Conservation (phyloP, 2,329 filamentous ascomycete species). For the Epichloe aotearoae region DNA sequence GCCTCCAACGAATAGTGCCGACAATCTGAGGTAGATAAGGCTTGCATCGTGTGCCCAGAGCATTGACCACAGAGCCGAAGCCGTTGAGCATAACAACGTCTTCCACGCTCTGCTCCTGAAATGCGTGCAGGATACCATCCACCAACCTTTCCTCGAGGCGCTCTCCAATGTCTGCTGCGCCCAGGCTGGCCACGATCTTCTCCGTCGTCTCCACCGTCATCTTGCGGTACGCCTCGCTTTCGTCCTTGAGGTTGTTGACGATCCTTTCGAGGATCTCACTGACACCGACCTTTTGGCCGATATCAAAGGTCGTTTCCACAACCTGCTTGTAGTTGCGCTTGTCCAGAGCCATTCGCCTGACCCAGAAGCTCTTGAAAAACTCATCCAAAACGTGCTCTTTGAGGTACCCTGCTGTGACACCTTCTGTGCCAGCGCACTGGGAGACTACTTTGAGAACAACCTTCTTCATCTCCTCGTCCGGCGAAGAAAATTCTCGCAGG, state of each 20-base stretch:
- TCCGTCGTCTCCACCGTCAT: conserved; percentile 98
- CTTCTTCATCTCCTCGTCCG: conserved; percentile 99
- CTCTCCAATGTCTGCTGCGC: conserved; percentile 87
- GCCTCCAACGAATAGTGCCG: conserved; percentile 85
- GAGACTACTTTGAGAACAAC: conserved; percentile 95
- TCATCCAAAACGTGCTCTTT: conserved; percentile 92
- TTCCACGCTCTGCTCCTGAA: conserved; percentile 96
- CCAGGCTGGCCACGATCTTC: conserved; percentile 86
- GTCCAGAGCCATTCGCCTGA: conserved; percentile 89
- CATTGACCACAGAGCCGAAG: conserved; percentile 95
- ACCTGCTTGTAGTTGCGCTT: conserved; percentile 97
- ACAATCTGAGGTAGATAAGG: conserved; percentile 95
- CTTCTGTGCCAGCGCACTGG: conserved; percentile 86
- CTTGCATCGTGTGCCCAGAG: conserved; percentile 85
- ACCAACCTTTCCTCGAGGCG: conserved; percentile 86
- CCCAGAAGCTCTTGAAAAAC: conserved; percentile 99
- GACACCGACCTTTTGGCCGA: conserved; percentile 95
- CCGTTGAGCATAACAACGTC: conserved; percentile 94
- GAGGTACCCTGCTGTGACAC: conserved; percentile 86
- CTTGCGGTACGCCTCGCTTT: conserved; percentile 94
- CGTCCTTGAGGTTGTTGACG: conserved; percentile 92
- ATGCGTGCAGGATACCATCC: conserved; percentile 87
- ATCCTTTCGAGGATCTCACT: conserved; percentile 89
- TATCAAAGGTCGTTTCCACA: conserved; percentile 92
- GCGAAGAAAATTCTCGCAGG: conserved; percentile 87